These are phyloP conservation scores for Saturnispora mendoncae DNA, from an alignment of 805 yeast genomes.

Conservation along the genomic window DNA sequence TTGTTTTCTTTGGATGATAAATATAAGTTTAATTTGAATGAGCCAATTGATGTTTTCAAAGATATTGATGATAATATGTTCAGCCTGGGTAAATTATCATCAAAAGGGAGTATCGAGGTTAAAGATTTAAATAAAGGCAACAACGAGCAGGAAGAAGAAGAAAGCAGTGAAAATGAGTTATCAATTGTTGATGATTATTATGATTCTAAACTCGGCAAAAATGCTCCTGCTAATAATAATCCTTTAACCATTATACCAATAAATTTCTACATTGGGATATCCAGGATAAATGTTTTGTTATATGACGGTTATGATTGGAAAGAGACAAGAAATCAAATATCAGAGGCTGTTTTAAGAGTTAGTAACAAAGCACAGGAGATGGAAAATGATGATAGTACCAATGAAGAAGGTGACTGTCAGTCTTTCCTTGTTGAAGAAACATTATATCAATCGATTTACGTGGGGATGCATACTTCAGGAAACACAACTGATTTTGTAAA, in stretches of 20 bases:
- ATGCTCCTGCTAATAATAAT: not conserved
- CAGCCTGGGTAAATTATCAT: not conserved
- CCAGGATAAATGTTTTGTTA: conserved; percentile 39
- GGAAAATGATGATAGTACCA: not conserved
- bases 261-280: conserved; percentile 27
- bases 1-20: conserved; percentile 51
- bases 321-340: conserved; percentile 59
- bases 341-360: conserved; percentile 53
- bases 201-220: conserved; percentile 9
- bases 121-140: not conserved
- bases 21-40: conserved; percentile 32
- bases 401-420: not conserved
- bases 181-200: conserved; percentile 26
- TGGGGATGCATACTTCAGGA: conserved; percentile 44
- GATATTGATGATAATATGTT: conserved; percentile 33
- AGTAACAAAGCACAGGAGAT: conserved; percentile 36
- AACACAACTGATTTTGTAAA: conserved; percentile 40
- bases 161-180: conserved; percentile 10
- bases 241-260: conserved; percentile 22
- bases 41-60: conserved; percentile 33
- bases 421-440: conserved; percentile 43
- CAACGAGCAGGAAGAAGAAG: not conserved
- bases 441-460: conserved; percentile 71
- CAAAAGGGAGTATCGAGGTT: not conserved
- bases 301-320: conserved; percentile 94